Percentiles rank a stretch among this genome's conserved stretches.
Evolutionary conservation across 2,329 filamentous ascomycete genomes (phyloP).

Genomic region (Xylariaceae sp.): DNA sequence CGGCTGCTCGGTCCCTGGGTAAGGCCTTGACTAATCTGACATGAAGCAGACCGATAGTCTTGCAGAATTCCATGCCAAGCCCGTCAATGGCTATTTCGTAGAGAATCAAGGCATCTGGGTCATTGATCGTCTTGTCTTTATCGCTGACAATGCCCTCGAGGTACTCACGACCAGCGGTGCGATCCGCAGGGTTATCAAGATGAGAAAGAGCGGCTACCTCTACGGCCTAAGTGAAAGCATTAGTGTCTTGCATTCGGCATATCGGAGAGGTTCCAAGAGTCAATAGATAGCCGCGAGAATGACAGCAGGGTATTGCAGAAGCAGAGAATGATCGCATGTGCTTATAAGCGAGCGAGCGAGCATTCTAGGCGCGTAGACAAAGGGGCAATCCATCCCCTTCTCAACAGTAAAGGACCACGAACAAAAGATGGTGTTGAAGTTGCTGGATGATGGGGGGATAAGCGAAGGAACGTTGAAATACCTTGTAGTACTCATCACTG

Average conservation of each 20-base stretch:
- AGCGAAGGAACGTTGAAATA: slow-evolving; percentile 36
- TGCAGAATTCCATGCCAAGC: slow-evolving; percentile 39
- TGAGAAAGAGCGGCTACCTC: slow-evolving; percentile 47
- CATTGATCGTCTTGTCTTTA: slow-evolving; percentile 39
- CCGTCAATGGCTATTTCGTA: slow-evolving; percentile 50
- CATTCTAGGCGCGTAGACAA: too few relatives aligned
- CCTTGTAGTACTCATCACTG: slow-evolving; percentile 49
- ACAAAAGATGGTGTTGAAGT: too few relatives aligned
- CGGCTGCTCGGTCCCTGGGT: slow-evolving; percentile 41
- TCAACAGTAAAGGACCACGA: too few relatives aligned
- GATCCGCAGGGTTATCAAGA: slow-evolving; percentile 45
- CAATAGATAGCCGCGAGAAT: not conserved
- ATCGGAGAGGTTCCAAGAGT: not conserved
- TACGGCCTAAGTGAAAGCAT: slow-evolving; percentile 22
- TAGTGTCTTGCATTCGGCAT: not conserved
- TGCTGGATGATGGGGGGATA: too few relatives aligned
- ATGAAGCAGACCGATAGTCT: slow-evolving; percentile 47
- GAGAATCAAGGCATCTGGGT: slow-evolving; percentile 48
- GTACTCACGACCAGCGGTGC: slow-evolving; percentile 40
- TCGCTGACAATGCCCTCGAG: slow-evolving; percentile 45
- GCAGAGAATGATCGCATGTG: not conserved
- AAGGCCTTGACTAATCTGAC: slow-evolving; percentile 48
- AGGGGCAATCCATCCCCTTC: too few relatives aligned
- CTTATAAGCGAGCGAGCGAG: too few relatives aligned
- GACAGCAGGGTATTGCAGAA: not conserved